Percentiles rank a stretch among this genome's conserved stretches.
phyloP scores from a whole-genome alignment of 768 basidiomycete genomes.

The Boletales sp. region DNA sequence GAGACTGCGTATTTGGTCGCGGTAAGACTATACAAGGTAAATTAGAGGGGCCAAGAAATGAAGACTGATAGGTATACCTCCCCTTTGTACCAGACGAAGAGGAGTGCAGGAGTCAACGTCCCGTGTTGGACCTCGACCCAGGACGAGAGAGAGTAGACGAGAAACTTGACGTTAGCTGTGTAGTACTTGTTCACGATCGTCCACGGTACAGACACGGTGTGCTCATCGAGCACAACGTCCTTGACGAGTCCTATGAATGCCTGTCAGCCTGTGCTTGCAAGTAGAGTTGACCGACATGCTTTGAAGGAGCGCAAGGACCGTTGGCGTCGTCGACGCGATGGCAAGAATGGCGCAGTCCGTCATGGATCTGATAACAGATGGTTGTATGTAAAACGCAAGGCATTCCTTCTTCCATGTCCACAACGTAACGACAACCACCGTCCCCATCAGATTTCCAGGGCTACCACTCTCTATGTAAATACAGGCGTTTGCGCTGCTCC shows the following conservation, averaged over 20 bases:
- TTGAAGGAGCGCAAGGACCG: constrained; percentile 20
- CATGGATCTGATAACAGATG: not conserved
- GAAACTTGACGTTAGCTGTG: constrained; percentile 70
- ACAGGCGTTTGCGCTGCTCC: not conserved
- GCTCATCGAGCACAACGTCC: constrained; percentile 15
- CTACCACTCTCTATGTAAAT: not conserved
- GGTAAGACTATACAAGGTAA: constrained; percentile 46
- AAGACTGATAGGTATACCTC: constrained; percentile 45
- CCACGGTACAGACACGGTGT: constrained; percentile 51
- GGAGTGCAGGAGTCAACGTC: constrained; percentile 54
- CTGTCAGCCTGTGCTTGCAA: constrained; percentile 14
- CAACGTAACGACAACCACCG: too few relatives aligned
- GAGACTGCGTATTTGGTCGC: constrained; percentile 50
- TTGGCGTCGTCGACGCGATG: constrained; percentile 19
- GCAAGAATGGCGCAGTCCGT: constrained; percentile 26
- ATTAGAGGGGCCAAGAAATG: not conserved
- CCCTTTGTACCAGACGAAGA: constrained; percentile 67
- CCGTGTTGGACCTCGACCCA: constrained; percentile 40
- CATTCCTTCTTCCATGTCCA: too few relatives aligned
- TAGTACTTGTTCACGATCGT: constrained; percentile 81
- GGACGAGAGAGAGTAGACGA: constrained; percentile 44
- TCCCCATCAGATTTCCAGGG: not conserved
- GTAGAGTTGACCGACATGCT: constrained; percentile 13
- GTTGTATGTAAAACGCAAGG: too few relatives aligned
- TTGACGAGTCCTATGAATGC: constrained; percentile 20